Evolutionary conservation across 768 basidiomycete species (phyloP), one percentile per base, ranked within the genome.

Genomic region (Lactarius pseudohatsudake): DNA sequence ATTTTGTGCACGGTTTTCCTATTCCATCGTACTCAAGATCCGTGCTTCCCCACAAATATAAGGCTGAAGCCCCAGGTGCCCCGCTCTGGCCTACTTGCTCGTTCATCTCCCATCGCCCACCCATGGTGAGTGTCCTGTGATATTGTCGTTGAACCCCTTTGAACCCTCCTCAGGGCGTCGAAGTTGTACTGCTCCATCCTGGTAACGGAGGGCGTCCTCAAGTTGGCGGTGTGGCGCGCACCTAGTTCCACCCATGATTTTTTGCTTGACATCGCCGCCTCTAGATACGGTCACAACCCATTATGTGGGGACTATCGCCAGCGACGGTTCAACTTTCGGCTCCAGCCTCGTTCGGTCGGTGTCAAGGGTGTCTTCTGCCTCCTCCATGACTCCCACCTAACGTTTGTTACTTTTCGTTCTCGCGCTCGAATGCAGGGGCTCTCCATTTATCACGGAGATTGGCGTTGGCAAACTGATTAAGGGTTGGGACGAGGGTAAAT

Each of bases 401-500:
- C 53, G 53, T 34, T 16, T 32, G 41, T 7, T 34, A 9, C 34
- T 34, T 34, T 9, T 34, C 34, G 34, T 45, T 10, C 40, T 47
- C 32, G 45, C 63, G 22, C 53, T 57, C 20, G 40, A 47, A 28
- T 30, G 53, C 74, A 91, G 91, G 41, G 79, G 79, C 0, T 7
- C 20, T 0, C 84, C 91, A 2, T 92, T 94, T 74, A 71, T 76
- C 70, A 91, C 89, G 4, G 73, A 84, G 73, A 92, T 93, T 66
- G 91, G 92, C 56, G 80, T 86, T 26, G 89, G 90, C 3, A 87
- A 88, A 73, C 91, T 94, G 54, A 94, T 94, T 78, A 88, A 81
- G 74, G 91, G 91, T 47, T 94, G 92, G 92, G 92, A 94, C 73
- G 91, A 93, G 76, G 92, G 92, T 88, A 68, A 71, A 82, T 76